Conservation (phyloP, 164 flowering plant genomes). For the Tetracentron sinense region DNA sequence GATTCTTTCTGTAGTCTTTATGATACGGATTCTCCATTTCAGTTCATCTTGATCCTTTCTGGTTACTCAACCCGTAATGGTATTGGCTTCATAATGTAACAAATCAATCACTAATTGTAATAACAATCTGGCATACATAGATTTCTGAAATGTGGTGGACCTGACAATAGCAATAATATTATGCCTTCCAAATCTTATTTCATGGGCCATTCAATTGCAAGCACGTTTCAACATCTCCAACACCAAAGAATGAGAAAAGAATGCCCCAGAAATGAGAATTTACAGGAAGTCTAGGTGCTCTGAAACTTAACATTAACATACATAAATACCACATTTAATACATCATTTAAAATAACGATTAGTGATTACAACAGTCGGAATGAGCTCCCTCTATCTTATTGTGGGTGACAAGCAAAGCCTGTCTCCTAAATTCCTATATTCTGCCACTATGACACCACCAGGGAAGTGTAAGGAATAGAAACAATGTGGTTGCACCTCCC, state of each 20-base stretch:
- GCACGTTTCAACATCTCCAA: too few relatives aligned
- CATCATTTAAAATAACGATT: neutral
- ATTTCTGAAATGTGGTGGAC: too few relatives aligned
- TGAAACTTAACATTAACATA: conserved; percentile 7
- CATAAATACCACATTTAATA: conserved; percentile 5
- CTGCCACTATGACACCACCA: neutral
- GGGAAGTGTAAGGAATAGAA: neutral
- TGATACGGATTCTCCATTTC: too few relatives aligned
- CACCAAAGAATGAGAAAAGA: neutral
- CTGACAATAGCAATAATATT: too few relatives aligned
- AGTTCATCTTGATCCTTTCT: too few relatives aligned
- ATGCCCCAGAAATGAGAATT: neutral
- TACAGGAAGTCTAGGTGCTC: neutral
- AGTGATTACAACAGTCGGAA: conserved; percentile 10
- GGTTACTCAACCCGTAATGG: too few relatives aligned
- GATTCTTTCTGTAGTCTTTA: too few relatives aligned
- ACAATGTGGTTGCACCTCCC: conserved; percentile 4
- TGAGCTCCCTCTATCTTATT: conserved; percentile 10
- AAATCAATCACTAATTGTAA: too few relatives aligned
- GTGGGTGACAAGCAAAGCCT: conserved; percentile 3
- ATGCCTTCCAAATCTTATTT: too few relatives aligned
- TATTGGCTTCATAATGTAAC: too few relatives aligned
- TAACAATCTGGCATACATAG: too few relatives aligned
- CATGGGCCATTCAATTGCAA: too few relatives aligned
- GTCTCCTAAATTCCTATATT: conserved; percentile 10